Percentiles rank a stretch among this genome's conserved stretches.
Conservation (phyloP, 2,329 filamentous ascomycete species). For the Dothistroma septosporum region DNA sequence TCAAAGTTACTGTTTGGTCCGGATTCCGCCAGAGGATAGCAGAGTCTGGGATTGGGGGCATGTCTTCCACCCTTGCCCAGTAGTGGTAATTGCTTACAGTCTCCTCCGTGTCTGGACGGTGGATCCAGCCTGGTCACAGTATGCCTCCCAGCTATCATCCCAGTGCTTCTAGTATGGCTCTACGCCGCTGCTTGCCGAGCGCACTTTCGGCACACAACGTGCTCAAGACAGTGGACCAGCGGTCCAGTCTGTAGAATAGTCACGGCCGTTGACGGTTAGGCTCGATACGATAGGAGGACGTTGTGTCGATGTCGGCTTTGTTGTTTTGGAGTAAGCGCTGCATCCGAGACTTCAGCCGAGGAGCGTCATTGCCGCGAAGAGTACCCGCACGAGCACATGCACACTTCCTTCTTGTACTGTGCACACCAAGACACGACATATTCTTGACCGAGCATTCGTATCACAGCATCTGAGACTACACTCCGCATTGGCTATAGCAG, state of each 20-base stretch:
- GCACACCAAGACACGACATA: background rate
- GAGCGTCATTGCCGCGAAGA: background rate
- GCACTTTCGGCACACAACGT: background rate
- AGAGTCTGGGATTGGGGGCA: background rate
- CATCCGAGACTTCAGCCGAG: background rate
- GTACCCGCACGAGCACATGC: background rate
- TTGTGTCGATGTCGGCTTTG: background rate
- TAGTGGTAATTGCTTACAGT: background rate
- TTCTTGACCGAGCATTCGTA: background rate
- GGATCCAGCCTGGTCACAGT: too few relatives aligned
- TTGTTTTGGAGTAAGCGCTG: background rate
- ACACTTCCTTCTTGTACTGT: background rate
- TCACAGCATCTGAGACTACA: background rate
- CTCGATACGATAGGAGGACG: background rate
- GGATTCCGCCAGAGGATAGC: constrained; percentile 53
- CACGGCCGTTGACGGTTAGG: background rate
- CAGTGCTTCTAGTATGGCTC: background rate
- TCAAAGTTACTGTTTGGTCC: constrained; percentile 50
- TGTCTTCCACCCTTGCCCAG: constrained; percentile 10
- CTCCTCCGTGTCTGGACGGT: background rate
- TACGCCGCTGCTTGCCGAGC: background rate
- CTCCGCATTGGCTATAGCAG: background rate
- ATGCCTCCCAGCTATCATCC: background rate
- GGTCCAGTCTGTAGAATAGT: background rate
- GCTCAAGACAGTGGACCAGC: background rate